These are phyloP conservation scores for Fusarium temperatum DNA, from an alignment of 2,329 filamentous ascomycete species.

Conservation along the genomic window DNA sequence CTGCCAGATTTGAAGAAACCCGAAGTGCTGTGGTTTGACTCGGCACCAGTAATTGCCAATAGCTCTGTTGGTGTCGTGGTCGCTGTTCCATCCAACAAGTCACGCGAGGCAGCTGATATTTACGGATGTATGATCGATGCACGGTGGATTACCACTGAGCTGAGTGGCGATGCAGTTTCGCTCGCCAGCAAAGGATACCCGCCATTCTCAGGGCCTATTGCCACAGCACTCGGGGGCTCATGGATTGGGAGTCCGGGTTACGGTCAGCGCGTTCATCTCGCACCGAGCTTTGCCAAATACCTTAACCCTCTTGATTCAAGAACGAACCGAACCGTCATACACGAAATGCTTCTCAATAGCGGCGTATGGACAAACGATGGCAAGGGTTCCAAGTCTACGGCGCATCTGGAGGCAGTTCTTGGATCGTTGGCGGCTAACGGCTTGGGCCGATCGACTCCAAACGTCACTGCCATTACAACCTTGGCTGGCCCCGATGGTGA, in stretches of 20 bases:
- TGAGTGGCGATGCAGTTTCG: conserved; percentile 27
- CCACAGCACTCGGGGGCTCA: conserved; percentile 19
- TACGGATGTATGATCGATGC: conserved; percentile 37
- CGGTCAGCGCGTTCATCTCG: conserved; percentile 22
- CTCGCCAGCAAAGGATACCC: conserved; percentile 26
- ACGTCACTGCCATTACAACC: conserved; percentile 3
- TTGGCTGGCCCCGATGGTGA: conserved; percentile 10
- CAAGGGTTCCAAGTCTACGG: conserved; percentile 10
- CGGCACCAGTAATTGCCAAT: conserved; percentile 11
- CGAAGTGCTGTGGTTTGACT: conserved; percentile 31
- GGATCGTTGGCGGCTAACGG: conserved; percentile 22
- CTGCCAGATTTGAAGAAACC: conserved; percentile 1
- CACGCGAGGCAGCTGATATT: conserved; percentile 6
- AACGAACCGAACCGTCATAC: conserved; percentile 15
- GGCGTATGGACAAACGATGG: conserved; percentile 20
- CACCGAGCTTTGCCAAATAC: conserved; percentile 26
- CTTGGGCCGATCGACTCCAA: conserved; percentile 16
- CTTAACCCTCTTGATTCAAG: conserved; percentile 15
- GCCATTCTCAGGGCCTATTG: conserved; percentile 20
- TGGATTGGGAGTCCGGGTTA: conserved; percentile 27
- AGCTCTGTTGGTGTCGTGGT: conserved; percentile 21
- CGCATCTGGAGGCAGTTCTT: conserved; percentile 26
- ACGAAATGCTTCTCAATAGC: conserved; percentile 31
- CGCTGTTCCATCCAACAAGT: conserved; percentile 9
- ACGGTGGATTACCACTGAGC: conserved; percentile 18